Evolutionary conservation across 306 rosid genomes (phyloP).

Genomic region (Vicia villosa): DNA sequence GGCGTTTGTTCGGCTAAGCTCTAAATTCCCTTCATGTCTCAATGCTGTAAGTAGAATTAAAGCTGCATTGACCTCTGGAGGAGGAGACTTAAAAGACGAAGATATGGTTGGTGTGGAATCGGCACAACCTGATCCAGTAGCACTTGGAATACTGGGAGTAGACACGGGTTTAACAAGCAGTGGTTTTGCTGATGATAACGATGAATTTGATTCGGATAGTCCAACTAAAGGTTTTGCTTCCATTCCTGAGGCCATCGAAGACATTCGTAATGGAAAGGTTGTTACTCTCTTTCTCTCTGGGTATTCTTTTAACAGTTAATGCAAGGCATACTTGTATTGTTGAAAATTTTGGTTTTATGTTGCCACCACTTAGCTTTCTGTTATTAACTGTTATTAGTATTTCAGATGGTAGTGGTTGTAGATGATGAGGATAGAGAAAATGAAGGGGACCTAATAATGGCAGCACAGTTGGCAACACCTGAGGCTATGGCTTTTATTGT

Average conservation of each 20-base stretch:
- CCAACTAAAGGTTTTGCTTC: slow-evolving; percentile 84
- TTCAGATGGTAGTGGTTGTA: slow-evolving; percentile 82
- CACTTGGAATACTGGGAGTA: slow-evolving; percentile 49
- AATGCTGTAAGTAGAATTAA: slow-evolving; percentile 44
- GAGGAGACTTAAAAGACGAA: slow-evolving; percentile 45
- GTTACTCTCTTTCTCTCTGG: slow-evolving; percentile 1
- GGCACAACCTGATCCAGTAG: slow-evolving; percentile 43
- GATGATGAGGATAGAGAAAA: slow-evolving; percentile 93
- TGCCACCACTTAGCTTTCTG: slow-evolving; percentile 26
- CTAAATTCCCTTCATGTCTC: slow-evolving; percentile 39
- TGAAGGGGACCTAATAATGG: slow-evolving; percentile 91
- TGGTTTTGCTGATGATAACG: slow-evolving; percentile 54
- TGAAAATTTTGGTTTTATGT: background rate
- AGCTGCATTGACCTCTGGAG: slow-evolving; percentile 63
- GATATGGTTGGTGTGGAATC: slow-evolving; percentile 37
- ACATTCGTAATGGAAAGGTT: slow-evolving; percentile 85
- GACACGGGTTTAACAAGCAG: slow-evolving; percentile 41
- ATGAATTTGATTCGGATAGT: slow-evolving; percentile 63
- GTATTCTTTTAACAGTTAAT: background rate
- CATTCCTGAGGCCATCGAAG: slow-evolving; percentile 75
- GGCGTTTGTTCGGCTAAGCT: slow-evolving; percentile 21
- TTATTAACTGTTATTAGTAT: slow-evolving; percentile 26
- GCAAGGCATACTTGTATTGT: slow-evolving; percentile 11
- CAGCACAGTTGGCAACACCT: slow-evolving; percentile 77
- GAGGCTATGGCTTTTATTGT: slow-evolving; percentile 97